Base-by-base conservation (phyloP, 805 yeast genomes). In the Candida montana region DNA sequence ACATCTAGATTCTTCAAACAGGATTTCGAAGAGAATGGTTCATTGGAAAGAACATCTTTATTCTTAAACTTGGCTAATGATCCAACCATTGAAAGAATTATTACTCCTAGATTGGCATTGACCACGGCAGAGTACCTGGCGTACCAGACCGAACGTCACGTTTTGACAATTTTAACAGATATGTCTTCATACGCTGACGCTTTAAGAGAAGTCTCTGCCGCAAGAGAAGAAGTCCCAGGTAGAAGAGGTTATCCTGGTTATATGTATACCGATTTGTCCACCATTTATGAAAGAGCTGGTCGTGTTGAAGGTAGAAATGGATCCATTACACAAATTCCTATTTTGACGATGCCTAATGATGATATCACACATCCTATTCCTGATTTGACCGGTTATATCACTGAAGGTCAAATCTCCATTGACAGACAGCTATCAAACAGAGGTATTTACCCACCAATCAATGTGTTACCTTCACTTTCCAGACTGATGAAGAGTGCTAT, bases 211-310 rank as follows among this genome's bases (percentile, higher is more conserved):
- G 99, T 93, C 39, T 89, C 97, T 50, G 99, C 99, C 48, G 99
- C 99, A 37, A 89, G 99, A 77, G 99, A 93, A 71, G 99, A 95
- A 72, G 99, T 93, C 35, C 99, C 99, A 63, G 99, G 99, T 77
- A 89, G 99, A 79, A 89, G 99, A 82, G 99, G 99, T 76, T 93
- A 93, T 69, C 99, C 99, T 51, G 99, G 99, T 85, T 93, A 93
- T 69, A 93, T 93, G 99, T 93, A 93, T 73, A 93, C 99, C 36
- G 99, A 93, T 83, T 87, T 93, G 75, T 87, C 98, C 39, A 93
- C 98, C 39, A 89, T 93, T 61, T 93, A 93, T 68, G 99, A 93
- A 74, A 87, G 99, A 75, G 99, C 99, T 35, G 99, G 99, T 66
- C 86, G 99, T 75, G 98, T 93, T 49, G 99, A 93, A 72, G 99